Percentiles rank a stretch among this genome's conserved stretches.
Conservation (phyloP, 2,329 filamentous ascomycete genomes). For the Xylariomycetidae sp. region DNA sequence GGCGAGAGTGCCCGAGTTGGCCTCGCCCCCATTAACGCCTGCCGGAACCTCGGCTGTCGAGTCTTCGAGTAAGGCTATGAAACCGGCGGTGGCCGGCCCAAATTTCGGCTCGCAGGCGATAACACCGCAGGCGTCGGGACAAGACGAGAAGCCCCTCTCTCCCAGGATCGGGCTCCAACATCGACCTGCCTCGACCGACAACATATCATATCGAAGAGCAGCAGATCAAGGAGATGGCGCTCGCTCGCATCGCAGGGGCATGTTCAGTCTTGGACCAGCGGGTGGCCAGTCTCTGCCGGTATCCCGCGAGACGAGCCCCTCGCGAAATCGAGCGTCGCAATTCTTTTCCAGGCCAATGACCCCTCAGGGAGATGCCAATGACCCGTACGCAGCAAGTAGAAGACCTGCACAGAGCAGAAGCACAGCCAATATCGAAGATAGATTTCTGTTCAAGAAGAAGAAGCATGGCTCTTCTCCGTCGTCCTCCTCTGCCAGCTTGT, state of each 20-base stretch:
- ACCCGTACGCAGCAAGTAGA: conserved; percentile 81
- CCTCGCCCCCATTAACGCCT: conserved; percentile 86
- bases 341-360: conserved; percentile 72
- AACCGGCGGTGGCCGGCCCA: conserved; percentile 18
- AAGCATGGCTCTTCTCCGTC: conserved; percentile 60
- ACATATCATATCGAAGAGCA: conserved; percentile 36
- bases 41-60: conserved; percentile 59
- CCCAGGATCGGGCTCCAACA: conserved; percentile 36
- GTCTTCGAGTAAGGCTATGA: conserved; percentile 19
- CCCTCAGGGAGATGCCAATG: conserved; percentile 72
- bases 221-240: conserved; percentile 25
- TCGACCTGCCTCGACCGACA: conserved; percentile 39
- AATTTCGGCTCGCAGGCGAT: conserved; percentile 42
- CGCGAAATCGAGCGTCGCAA: conserved; percentile 56
- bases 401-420: conserved; percentile 66
- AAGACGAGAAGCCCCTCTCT: conserved; percentile 41
- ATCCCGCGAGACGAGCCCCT: conserved; percentile 61
- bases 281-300: conserved; percentile 47
- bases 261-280: conserved; percentile 49
- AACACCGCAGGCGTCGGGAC: conserved; percentile 65
- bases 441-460: conserved; percentile 78
- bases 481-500: conserved; percentile 46
- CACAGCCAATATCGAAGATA: conserved; percentile 63
- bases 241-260: conserved; percentile 45
- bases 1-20: conserved; percentile 65